phyloP scores from a whole-genome alignment of 2,329 filamentous ascomycete genomes.

The Bimuria novae-zelandiae region DNA sequence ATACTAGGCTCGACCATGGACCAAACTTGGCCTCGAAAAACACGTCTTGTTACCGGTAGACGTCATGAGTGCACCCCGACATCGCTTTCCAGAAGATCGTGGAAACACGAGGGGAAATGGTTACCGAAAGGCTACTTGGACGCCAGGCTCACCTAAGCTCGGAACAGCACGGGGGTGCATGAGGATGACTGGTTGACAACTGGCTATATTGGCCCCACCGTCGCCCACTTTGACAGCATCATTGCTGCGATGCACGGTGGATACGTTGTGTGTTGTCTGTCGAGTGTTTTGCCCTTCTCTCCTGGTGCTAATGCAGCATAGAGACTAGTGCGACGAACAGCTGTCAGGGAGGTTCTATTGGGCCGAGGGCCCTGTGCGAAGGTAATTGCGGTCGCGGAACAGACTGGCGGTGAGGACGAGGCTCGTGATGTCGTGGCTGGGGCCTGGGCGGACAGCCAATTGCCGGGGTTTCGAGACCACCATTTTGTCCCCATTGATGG shows the following conservation, averaged over 20 bases:
- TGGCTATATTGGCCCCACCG: slow-evolving; percentile 5
- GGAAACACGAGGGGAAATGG: slow-evolving; percentile 5
- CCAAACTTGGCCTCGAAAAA: too few relatives aligned
- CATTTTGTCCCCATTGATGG: slow-evolving; percentile 1
- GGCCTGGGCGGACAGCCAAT: slow-evolving; percentile 17
- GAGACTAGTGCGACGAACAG: slow-evolving; percentile 17
- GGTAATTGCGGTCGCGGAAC: slow-evolving; percentile 14
- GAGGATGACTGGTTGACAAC: slow-evolving; percentile 2
- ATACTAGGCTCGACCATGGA: background rate
- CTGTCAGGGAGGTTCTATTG: slow-evolving; percentile 13
- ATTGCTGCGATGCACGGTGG: slow-evolving; percentile 6
- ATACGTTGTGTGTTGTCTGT: slow-evolving; percentile 8
- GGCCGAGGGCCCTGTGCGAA: background rate
- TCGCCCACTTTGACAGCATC: slow-evolving; percentile 10
- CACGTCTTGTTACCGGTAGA: too few relatives aligned
- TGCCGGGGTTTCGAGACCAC: slow-evolving; percentile 8
- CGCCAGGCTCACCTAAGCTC: background rate
- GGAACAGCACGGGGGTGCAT: background rate
- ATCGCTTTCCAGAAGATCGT: background rate
- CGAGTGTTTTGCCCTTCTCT: slow-evolving; percentile 1
- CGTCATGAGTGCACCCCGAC: too few relatives aligned
- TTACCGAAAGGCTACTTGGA: too few relatives aligned
- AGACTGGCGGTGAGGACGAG: slow-evolving; percentile 17
- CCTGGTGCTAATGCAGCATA: slow-evolving; percentile 18
- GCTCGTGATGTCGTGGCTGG: slow-evolving; percentile 35